phyloP scores from a whole-genome alignment of 2,329 filamentous ascomycete genomes.

The Graphilbum ipis-grandicollis region DNA sequence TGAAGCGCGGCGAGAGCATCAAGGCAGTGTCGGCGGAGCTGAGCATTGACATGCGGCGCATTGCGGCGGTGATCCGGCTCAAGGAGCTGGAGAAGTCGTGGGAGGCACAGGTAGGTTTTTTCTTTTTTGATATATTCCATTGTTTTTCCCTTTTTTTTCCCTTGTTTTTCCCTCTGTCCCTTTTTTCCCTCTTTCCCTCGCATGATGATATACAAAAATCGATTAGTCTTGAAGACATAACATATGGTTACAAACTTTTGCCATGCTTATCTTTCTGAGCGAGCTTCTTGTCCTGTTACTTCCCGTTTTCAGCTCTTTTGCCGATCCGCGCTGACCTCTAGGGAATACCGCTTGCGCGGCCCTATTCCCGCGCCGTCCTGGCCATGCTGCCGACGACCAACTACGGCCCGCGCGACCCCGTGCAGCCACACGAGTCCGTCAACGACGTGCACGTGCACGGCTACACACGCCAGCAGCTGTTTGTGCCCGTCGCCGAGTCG shows the following conservation, averaged over 20 bases:
- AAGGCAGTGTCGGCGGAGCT: slow-evolving; percentile 62
- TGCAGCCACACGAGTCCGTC: slow-evolving; percentile 36
- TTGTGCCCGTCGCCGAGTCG: slow-evolving; percentile 45
- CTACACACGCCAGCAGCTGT: slow-evolving; percentile 45
- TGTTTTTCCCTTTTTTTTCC: slow-evolving; percentile 1
- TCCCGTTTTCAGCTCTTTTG: slow-evolving; percentile 4
- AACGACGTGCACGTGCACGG: slow-evolving; percentile 49
- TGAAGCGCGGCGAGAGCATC: slow-evolving; percentile 47
- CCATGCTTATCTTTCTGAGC: slow-evolving; percentile 46
- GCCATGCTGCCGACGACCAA: slow-evolving; percentile 63
- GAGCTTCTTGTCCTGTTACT: slow-evolving; percentile 12
- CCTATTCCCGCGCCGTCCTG: slow-evolving; percentile 61
- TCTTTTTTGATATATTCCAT: neutral
- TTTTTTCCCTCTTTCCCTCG: neutral
- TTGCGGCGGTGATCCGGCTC: slow-evolving; percentile 70
- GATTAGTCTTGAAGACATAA: slow-evolving; percentile 99
- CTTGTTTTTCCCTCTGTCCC: neutral
- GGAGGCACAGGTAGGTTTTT: slow-evolving; percentile 49
- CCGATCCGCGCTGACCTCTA: too few species aligned
- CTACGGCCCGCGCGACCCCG: slow-evolving; percentile 32
- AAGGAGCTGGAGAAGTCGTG: slow-evolving; percentile 74
- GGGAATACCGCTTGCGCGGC: slow-evolving; percentile 59
- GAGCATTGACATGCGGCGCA: slow-evolving; percentile 64
- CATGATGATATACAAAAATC: slow-evolving; percentile 56
- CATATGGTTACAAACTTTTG: slow-evolving; percentile 60